phyloP scores from a whole-genome alignment of 306 rosid genomes.

The Trichosanthes truncata region DNA sequence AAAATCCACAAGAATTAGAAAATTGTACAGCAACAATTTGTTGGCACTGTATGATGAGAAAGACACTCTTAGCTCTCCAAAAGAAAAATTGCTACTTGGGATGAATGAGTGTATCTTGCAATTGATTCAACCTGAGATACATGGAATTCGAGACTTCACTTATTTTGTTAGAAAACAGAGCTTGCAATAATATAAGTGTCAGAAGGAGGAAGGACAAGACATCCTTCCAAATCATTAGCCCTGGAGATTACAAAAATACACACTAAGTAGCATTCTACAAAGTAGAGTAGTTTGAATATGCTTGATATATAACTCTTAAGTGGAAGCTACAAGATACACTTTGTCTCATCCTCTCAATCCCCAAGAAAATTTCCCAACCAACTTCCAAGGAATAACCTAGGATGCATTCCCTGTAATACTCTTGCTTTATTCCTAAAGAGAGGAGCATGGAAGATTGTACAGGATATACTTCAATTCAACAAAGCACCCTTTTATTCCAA shows the following conservation, averaged over 20 bases:
- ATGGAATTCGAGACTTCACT: background rate
- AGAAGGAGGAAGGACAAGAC: background rate
- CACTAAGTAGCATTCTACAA: background rate
- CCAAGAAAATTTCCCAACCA: background rate
- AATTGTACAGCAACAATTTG: background rate
- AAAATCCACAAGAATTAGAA: background rate
- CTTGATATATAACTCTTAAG: background rate
- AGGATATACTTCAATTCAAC: background rate
- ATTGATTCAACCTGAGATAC: background rate
- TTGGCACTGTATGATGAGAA: background rate
- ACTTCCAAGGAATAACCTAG: background rate
- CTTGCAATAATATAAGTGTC: background rate
- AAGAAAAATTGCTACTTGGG: background rate
- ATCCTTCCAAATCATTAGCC: background rate
- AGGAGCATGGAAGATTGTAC: background rate
- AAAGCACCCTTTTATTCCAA: background rate
- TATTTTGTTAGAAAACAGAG: background rate
- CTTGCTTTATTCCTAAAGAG: background rate
- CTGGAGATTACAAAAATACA: background rate
- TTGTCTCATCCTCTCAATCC: background rate
- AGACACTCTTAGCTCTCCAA: background rate
- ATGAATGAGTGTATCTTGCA: background rate
- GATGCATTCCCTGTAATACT: background rate
- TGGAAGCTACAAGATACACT: background rate
- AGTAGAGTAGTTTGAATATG: background rate